Evolutionary conservation across 768 basidiomycete genomes (phyloP), one percentile per base, ranked within the genome.

Genomic region (Panellus pusillus): DNA sequence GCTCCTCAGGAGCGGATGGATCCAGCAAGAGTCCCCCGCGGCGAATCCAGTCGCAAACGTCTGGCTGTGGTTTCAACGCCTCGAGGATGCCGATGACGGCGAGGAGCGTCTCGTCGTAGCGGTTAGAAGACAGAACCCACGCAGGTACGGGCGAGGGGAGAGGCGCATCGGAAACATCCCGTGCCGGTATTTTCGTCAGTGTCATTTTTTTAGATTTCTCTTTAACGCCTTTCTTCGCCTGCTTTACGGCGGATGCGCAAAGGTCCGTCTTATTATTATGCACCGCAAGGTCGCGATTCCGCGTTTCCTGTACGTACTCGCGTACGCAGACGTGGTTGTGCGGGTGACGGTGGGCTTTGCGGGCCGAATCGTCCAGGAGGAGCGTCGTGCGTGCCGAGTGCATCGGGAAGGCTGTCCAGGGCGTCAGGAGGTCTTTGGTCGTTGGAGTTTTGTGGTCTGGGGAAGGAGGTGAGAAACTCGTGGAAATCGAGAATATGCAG

Each of bases 391-490:
- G 68, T 1, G 72, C 74, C 0, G 81, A 83, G 57, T 79, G 76
- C 6, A 48, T 52, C 32, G 65, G 49, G 3, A 80, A 68, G 12
- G 64, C 65, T 1, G 66, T 64, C 89, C 90, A 93, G 2, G 86
- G 79, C 52, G 80, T 86, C 18, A 73, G 70, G 9, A 94, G 79
- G 62, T 93, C 83, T 65, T 94, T 94, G n/a, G 81, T 80, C 0
- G 91, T 91, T 39, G 70, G 69, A 1, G 71, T 68, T 65, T 74
- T 84, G 19, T 69, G 66, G 58, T 75, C 80, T 70, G 20, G 15
- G 7, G 32, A 9, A 35, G 14, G 32, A 35, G 14, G 7, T 14
- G 32, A 11, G 32, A 35, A 35, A 24, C 24, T 6, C 24, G 24
- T 3, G 32, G 14, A 14, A 35, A 9, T 35, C 32, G 32, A 35